These are phyloP conservation scores for Verticillium nubilum DNA, from an alignment of 2,329 filamentous ascomycete genomes.

Conservation along the genomic window DNA sequence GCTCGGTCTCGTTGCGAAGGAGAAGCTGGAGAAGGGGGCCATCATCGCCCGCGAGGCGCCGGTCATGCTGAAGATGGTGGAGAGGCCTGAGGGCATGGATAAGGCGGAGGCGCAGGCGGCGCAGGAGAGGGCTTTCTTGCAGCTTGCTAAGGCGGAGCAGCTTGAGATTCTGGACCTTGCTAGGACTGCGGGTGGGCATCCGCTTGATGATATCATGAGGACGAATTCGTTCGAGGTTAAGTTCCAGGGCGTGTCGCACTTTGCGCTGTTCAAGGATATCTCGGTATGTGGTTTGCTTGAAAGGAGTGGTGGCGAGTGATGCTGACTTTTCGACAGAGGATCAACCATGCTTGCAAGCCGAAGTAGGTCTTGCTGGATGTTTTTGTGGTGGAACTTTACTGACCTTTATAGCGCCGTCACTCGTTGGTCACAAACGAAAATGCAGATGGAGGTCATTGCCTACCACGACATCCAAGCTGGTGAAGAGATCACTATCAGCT, in stretches of 20 bases:
- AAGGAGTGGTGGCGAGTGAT: not conserved
- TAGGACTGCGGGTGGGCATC: constrained; percentile 21
- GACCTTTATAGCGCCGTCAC: constrained; percentile 21
- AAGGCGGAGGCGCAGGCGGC: constrained; percentile 16
- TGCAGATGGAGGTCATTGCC: constrained; percentile 25
- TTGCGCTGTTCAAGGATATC: constrained; percentile 26
- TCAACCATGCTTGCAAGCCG: constrained; percentile 30
- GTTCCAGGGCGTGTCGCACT: constrained; percentile 15
- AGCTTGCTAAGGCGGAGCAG: constrained; percentile 16
- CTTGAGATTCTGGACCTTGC: constrained; percentile 20
- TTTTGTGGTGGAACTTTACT: not conserved
- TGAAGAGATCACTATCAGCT: constrained; percentile 30
- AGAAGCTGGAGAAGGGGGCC: constrained; percentile 22
- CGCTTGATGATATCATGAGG: constrained; percentile 24
- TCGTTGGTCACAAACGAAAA: constrained; percentile 21
- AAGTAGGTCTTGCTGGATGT: constrained; percentile 20
- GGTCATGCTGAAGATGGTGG: constrained; percentile 18
- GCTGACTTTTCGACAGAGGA: constrained; percentile 15
- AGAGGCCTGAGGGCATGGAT: constrained; percentile 14
- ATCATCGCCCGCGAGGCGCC: constrained; percentile 24
- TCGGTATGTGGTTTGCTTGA: constrained; percentile 17
- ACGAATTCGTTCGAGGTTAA: constrained; percentile 27
- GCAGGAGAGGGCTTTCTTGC: constrained; percentile 20
- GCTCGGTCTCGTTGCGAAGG: constrained; percentile 22
- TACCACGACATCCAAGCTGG: constrained; percentile 25